Conservation (phyloP, 75 land plant species). For the Pinus albicaulis region DNA sequence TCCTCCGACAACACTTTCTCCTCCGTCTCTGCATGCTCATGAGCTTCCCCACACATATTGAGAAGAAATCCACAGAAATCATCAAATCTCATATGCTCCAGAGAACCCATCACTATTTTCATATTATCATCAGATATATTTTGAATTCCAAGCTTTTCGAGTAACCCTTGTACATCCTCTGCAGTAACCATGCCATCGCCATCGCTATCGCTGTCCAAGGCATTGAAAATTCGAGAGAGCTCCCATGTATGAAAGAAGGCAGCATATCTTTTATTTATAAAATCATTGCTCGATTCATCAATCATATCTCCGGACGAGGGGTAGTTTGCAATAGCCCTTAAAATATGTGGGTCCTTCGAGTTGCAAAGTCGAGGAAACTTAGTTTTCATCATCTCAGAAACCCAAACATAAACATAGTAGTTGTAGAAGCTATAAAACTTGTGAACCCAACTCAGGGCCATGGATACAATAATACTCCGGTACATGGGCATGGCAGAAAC, state of each 20-base stretch:
- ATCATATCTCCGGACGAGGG: background rate
- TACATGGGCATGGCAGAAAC: background rate
- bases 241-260: background rate
- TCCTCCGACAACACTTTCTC: constrained; percentile 31
- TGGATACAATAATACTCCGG: background rate
- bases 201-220: background rate
- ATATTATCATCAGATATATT: background rate
- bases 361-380: background rate
- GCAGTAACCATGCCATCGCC: background rate
- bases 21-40: constrained; percentile 22
- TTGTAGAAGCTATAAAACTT: background rate
- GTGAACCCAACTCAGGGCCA: background rate
- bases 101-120: background rate
- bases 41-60: background rate
- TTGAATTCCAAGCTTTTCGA: background rate
- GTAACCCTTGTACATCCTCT: background rate
- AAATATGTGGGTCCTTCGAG: background rate
- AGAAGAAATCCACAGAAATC: background rate
- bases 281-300: background rate
- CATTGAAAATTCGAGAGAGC: background rate
- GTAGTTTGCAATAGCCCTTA: background rate
- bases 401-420: background rate
- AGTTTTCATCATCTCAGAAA: background rate
- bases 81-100: background rate
- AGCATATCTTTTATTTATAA: background rate